Evolutionary conservation across 139 green algal genomes (phyloP).

Genomic region (Diplosphaera chodatii): DNA sequence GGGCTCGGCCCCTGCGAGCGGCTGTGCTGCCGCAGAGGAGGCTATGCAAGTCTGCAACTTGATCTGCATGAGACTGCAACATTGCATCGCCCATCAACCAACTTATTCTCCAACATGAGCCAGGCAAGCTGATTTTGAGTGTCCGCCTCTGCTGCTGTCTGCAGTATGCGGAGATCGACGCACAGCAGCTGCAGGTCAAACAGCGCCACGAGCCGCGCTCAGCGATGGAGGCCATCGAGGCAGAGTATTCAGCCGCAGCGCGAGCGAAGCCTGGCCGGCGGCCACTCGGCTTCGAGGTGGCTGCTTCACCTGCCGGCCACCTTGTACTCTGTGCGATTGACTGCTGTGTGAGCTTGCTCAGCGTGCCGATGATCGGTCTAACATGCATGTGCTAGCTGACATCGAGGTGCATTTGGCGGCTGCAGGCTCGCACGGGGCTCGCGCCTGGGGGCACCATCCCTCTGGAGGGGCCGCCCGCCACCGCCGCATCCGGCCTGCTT

Average conservation of each 20-base stretch:
- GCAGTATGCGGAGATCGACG: constrained; percentile 51
- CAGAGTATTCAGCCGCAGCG: constrained; percentile 31
- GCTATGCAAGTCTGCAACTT: too few relatives aligned
- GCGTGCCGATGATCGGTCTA: too few relatives aligned
- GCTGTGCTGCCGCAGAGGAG: too few relatives aligned
- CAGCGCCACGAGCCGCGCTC: constrained; percentile 36
- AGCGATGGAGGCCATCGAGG: constrained; percentile 28
- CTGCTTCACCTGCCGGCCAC: not conserved
- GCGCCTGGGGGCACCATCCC: not conserved
- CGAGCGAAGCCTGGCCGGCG: constrained; percentile 19
- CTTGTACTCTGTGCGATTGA: not conserved
- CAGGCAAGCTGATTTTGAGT: too few relatives aligned
- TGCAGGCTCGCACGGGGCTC: not conserved
- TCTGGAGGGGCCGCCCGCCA: not conserved
- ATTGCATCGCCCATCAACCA: too few relatives aligned
- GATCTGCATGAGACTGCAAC: too few relatives aligned
- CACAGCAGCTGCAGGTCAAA: constrained; percentile 55
- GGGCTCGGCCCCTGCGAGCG: too few relatives aligned
- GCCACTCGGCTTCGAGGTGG: constrained; percentile 27
- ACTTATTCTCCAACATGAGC: too few relatives aligned
- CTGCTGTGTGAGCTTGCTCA: too few relatives aligned
- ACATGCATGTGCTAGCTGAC: too few relatives aligned
- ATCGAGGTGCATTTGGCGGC: too few relatives aligned
- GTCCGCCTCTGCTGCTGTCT: not conserved
- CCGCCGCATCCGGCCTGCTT: not conserved